These are phyloP conservation scores for Termitomyces sp. DNA, from an alignment of 768 basidiomycete species.

Conservation along the genomic window DNA sequence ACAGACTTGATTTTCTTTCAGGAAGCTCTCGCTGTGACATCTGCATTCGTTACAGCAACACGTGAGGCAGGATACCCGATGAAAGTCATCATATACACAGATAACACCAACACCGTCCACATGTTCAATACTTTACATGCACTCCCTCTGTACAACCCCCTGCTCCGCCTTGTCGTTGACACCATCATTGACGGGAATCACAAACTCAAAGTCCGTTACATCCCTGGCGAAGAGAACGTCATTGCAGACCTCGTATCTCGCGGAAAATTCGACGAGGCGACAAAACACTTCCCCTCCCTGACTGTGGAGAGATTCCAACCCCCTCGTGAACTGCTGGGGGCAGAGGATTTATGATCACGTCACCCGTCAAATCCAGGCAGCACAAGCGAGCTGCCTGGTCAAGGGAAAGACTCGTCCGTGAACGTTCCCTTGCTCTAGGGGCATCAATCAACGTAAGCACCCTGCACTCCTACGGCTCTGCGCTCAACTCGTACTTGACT, in stretches of 20 bases:
- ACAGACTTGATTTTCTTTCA: too few relatives aligned
- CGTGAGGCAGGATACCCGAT: not conserved
- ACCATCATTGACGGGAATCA: accelerated
- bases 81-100: not conserved
- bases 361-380: not conserved
- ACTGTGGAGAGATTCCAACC: not conserved
- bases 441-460: not conserved
- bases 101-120: not conserved
- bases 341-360: not conserved
- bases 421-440: not conserved
- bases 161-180: not conserved
- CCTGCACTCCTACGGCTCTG: too few relatives aligned
- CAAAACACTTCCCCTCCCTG: too few relatives aligned
- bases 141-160: not conserved
- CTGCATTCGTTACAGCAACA: not conserved
- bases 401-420: not conserved
- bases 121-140: not conserved
- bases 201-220: not conserved
- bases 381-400: accelerated
- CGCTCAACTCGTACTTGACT: not conserved
- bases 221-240: not conserved
- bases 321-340: not conserved
- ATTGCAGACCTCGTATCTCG: not conserved
- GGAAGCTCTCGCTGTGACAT: not conserved
- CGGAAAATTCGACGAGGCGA: too few relatives aligned